phyloP scores from a whole-genome alignment of 306 rosid species.

The Gastrolobium bilobum region DNA sequence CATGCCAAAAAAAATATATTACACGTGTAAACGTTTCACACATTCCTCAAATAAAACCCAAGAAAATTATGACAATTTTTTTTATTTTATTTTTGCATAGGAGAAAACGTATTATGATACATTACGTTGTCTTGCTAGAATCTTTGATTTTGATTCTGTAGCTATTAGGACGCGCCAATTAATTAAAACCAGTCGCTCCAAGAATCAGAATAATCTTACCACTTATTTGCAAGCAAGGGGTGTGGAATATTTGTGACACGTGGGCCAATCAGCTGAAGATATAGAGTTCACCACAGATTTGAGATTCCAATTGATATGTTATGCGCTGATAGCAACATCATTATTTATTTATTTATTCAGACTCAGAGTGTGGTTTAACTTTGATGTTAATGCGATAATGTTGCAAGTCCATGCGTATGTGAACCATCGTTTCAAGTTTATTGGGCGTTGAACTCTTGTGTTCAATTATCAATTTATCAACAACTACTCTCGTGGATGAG shows the following conservation, averaged over 20 bases:
- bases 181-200: constrained; percentile 41
- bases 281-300: constrained; percentile 27
- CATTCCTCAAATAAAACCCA: neutral
- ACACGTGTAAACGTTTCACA: neutral
- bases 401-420: constrained; percentile 17
- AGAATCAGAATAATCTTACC: constrained; percentile 42
- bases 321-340: neutral
- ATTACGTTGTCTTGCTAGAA: constrained; percentile 27
- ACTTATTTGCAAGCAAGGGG: neutral
- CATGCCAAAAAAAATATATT: neutral
- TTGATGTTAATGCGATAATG: constrained; percentile 5
- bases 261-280: neutral
- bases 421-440: constrained; percentile 28
- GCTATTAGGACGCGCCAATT: constrained; percentile 28
- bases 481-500: neutral
- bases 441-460: constrained; percentile 22
- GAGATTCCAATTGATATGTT: constrained; percentile 32
- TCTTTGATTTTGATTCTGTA: constrained; percentile 37
- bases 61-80: neutral
- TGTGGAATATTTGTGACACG: neutral
- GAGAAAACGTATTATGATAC: neutral
- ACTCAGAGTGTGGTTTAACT: constrained; percentile 31
- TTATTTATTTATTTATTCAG: neutral
- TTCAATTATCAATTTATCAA: constrained; percentile 17
- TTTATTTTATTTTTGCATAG: neutral